phyloP scores from a whole-genome alignment of 768 basidiomycete species.

The Boletus bicolor region DNA sequence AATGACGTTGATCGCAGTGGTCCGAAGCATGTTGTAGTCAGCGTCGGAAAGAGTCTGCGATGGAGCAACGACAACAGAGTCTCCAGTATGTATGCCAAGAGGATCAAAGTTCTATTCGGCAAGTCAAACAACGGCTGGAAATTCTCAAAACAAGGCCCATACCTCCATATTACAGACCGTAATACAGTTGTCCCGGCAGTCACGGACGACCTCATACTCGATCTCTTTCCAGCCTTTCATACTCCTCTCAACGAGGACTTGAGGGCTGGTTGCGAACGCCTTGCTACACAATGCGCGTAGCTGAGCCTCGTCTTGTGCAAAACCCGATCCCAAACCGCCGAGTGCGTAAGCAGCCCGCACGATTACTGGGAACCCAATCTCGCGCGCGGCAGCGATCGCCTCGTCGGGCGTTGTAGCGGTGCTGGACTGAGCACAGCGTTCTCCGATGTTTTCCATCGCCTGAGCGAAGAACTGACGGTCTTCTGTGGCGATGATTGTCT shows the following conservation, averaged over 20 bases:
- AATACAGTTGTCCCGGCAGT: slow-evolving; percentile 98
- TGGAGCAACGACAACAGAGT: slow-evolving; percentile 97
- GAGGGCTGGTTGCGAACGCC: slow-evolving; percentile 96
- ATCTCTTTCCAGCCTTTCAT: slow-evolving; percentile 99
- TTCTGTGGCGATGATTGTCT: slow-evolving; percentile 96
- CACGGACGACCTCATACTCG: slow-evolving; percentile 97
- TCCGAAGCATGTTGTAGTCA: slow-evolving; percentile 99
- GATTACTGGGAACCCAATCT: slow-evolving; percentile 94
- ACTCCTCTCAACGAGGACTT: slow-evolving; percentile 97
- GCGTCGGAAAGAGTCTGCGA: slow-evolving; percentile 98
- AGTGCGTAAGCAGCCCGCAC: slow-evolving; percentile 96
- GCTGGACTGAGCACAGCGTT: slow-evolving; percentile 87
- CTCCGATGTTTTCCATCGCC: slow-evolving; percentile 94
- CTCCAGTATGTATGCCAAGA: slow-evolving; percentile 96
- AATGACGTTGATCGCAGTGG: slow-evolving; percentile 97
- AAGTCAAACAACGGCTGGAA: not conserved
- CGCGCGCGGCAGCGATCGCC: slow-evolving; percentile 73
- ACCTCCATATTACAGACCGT: slow-evolving; percentile 99
- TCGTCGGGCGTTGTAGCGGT: slow-evolving; percentile 87
- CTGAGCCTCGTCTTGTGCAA: slow-evolving; percentile 92
- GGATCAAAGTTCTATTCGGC: slow-evolving; percentile 90
- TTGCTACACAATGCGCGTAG: slow-evolving; percentile 84
- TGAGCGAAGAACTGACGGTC: slow-evolving; percentile 91
- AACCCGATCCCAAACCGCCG: slow-evolving; percentile 93
- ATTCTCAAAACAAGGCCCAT: slow-evolving; percentile 24